Base-by-base conservation (phyloP, 1,284 basidiomycete species). In the Ustilago cynodontis region DNA sequence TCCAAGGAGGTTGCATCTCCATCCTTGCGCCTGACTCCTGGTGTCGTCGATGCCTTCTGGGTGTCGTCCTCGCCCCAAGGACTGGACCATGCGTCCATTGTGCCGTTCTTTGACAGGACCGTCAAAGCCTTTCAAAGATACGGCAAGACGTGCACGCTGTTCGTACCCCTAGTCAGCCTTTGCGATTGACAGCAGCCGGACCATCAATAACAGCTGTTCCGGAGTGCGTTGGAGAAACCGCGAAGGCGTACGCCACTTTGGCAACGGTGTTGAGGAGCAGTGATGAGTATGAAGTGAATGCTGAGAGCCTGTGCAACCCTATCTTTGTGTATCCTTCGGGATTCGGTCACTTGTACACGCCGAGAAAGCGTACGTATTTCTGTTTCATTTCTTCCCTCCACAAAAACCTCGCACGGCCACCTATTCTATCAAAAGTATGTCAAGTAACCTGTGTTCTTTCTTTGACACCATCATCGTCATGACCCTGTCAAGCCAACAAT, bases 61-160 rank as follows among this genome's bases (percentile, higher is more conserved):
- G 29, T 49, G 31, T 28, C 45, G 24, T 75, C 72, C 56, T 75
- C 67, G 43, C 53, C 60, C 72, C 72, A 75, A 20, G 72, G 72
- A 51, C 72, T 75, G 18, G 72, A 70, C 72, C 72, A 75, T n/a
- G 72, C 66, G 47, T 75, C 72, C 72, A 75, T 75, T 13, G 14
- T 60, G 61, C 29, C 37, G 16, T 5, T 16, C 26, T 16, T 18
- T 0, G 24, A 26, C n/a, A 16, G 18, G 43, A 11, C 14, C 29
- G 18, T 31, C 24, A 16, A 16, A n/a, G 20, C 11, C 29, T 35
- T 53, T 33, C 14, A 3, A 37, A 35, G 22, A 24, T 14, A 13
- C 35, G 18, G 9, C 13, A n/a, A 39, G 37, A 24, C 35, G 53
- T 43, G 41, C 20, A 43, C 41, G 41, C 41, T 43, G 41, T 43